Conservation (phyloP, 2,329 filamentous ascomycete genomes). For the Alternaria arbusti region DNA sequence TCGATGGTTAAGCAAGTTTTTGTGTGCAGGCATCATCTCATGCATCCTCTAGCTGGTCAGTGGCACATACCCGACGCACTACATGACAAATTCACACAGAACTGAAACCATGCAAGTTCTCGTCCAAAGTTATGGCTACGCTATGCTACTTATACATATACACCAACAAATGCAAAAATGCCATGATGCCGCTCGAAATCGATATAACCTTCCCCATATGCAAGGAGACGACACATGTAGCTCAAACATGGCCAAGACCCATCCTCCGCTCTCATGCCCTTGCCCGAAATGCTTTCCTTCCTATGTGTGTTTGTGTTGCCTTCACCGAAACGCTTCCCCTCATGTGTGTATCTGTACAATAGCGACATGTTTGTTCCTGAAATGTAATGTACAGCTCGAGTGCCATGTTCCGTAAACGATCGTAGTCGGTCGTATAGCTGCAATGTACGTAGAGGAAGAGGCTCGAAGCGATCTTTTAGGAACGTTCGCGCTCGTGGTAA, state of each 20-base stretch:
- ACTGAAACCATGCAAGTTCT: neutral
- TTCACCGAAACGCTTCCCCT: neutral
- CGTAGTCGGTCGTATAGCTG: neutral
- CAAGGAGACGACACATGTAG: constrained; percentile 6
- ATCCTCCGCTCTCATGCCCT: neutral
- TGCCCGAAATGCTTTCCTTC: neutral
- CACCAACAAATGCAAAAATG: neutral
- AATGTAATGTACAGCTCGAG: neutral
- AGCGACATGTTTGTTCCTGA: neutral
- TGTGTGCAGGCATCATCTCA: no score
- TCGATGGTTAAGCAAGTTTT: no score
- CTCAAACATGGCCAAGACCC: constrained; percentile 3
- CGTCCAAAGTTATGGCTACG: neutral
- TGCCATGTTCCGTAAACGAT: neutral
- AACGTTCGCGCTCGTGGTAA: neutral
- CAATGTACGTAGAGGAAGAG: neutral
- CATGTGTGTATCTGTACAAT: neutral
- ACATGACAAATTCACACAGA: neutral
- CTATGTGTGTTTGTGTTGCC: neutral
- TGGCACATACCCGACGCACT: no score
- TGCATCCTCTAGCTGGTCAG: no score
- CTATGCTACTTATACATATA: neutral
- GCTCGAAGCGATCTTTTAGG: neutral
- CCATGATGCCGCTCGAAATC: neutral
- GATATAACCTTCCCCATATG: constrained; percentile 4